phyloP scores from a whole-genome alignment of 192 early-diverging fungal genomes.

The Backusella australiensis region DNA sequence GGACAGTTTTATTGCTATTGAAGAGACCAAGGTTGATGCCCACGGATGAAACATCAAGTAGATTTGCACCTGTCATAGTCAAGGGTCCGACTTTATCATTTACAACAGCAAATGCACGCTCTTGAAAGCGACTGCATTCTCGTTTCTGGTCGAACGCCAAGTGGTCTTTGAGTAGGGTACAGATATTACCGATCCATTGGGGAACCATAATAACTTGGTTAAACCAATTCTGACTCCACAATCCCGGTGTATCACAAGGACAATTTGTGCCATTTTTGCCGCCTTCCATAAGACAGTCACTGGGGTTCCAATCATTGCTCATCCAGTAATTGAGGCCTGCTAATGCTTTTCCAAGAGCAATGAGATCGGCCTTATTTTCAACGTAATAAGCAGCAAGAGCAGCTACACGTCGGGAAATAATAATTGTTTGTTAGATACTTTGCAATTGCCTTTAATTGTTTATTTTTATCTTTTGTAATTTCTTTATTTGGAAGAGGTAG shows the following conservation, averaged over 20 bases:
- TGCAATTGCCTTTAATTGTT: background rate
- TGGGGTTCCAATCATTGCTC: slow-evolving; percentile 10
- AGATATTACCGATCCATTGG: slow-evolving; percentile 2
- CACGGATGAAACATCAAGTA: slow-evolving; percentile 19
- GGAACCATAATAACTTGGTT: slow-evolving; percentile 17
- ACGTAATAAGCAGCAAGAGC: slow-evolving; percentile 1
- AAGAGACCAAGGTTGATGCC: slow-evolving; percentile 17
- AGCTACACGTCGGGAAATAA: background rate
- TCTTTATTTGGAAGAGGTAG: background rate
- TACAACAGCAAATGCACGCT: slow-evolving; percentile 7
- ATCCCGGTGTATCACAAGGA: slow-evolving; percentile 30
- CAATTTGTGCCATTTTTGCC: slow-evolving; percentile 17
- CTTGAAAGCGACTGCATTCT: slow-evolving; percentile 11
- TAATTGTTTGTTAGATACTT: slow-evolving; percentile 8
- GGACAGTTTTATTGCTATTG: slow-evolving; percentile 3
- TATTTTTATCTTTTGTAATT: background rate
- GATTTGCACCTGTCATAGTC: slow-evolving; percentile 21
- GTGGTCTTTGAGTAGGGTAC: slow-evolving; percentile 1
- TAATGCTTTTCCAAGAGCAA: background rate
- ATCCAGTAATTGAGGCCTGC: slow-evolving; percentile 25
- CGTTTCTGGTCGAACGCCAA: background rate
- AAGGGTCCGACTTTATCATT: background rate
- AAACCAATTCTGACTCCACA: slow-evolving; percentile 33
- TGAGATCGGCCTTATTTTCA: background rate
- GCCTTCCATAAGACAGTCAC: slow-evolving; percentile 11